A percentile compares a stretch with the other conserved stretches of the same genome.
phyloP scores from a whole-genome alignment of 2,329 filamentous ascomycete genomes.

The Talaromyces sp. region DNA sequence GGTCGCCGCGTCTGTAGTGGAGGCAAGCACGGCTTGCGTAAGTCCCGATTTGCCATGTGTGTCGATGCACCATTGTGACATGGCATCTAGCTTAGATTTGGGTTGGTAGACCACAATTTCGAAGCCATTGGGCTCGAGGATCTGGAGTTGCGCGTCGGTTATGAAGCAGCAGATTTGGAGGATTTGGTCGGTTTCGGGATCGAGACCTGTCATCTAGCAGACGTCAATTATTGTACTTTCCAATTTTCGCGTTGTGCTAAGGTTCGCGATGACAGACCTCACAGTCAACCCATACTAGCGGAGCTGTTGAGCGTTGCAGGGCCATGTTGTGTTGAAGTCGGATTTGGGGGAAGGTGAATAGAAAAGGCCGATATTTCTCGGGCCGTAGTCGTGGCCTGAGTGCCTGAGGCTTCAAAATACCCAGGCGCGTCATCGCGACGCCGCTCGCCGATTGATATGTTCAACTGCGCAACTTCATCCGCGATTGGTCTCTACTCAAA shows the following conservation, averaged over 20 bases:
- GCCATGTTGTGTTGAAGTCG: slow-evolving; percentile 32
- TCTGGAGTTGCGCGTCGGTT: slow-evolving; percentile 72
- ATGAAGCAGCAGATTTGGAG: slow-evolving; percentile 91
- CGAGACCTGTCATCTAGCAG: slow-evolving; percentile 83
- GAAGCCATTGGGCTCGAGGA: slow-evolving; percentile 74
- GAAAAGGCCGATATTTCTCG: not conserved
- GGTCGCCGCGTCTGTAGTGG: slow-evolving; percentile 65
- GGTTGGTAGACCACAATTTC: slow-evolving; percentile 75
- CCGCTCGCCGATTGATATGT: not conserved
- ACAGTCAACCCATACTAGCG: slow-evolving; percentile 84
- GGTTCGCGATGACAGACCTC: slow-evolving; percentile 46
- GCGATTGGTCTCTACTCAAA: not conserved
- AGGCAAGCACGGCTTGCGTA: slow-evolving; percentile 70
- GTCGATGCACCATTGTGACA: slow-evolving; percentile 84
- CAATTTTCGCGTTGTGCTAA: not conserved
- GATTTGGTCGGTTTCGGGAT: slow-evolving; percentile 75
- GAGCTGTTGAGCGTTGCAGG: slow-evolving; percentile 54
- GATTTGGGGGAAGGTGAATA: too few species aligned
- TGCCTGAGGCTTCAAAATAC: not conserved
- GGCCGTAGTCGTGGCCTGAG: not conserved
- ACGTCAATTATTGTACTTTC: not conserved
- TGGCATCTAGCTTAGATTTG: slow-evolving; percentile 65
- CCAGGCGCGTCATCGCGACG: not conserved
- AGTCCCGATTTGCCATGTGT: slow-evolving; percentile 81
- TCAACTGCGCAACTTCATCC: not conserved